phyloP scores from a whole-genome alignment of 306 rosid species.

The Ochetophila trinervis region DNA sequence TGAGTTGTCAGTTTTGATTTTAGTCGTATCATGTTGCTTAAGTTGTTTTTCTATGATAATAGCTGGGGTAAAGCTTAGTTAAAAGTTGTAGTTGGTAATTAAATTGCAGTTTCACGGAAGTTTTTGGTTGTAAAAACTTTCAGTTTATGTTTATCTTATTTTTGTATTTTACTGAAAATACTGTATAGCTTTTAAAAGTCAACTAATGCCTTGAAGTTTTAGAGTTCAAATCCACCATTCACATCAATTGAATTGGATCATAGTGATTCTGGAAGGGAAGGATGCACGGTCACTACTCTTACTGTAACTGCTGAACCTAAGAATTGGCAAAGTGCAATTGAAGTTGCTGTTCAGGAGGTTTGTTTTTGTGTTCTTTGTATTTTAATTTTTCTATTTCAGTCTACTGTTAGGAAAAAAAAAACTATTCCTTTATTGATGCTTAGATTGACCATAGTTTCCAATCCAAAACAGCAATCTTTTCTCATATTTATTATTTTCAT shows the following conservation, averaged over 20 bases:
- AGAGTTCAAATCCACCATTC: slow-evolving; percentile 99
- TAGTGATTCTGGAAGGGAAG: slow-evolving; percentile 99
- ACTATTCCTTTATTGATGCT: slow-evolving; percentile 1
- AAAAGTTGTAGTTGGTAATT: too few relatives aligned
- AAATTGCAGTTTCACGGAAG: too few relatives aligned
- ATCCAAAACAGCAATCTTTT: neutral
- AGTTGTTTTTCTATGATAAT: too few relatives aligned
- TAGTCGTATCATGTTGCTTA: too few relatives aligned
- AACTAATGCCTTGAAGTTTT: slow-evolving; percentile 32
- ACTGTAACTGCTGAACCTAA: slow-evolving; percentile 94
- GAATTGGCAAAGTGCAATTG: slow-evolving; percentile 88
- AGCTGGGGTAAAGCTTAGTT: too few relatives aligned
- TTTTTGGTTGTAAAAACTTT: too few relatives aligned
- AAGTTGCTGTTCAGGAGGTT: slow-evolving; percentile 99
- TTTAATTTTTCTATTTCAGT: slow-evolving; percentile 13
- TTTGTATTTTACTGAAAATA: slow-evolving; percentile 11
- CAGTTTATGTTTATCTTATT: neutral
- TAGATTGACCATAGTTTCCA: neutral
- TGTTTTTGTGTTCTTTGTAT: too few relatives aligned
- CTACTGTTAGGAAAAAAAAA: neutral
- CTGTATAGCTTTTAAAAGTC: slow-evolving; percentile 23
- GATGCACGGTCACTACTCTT: slow-evolving; percentile 98
- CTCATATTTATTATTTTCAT: neutral
- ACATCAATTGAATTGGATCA: slow-evolving; percentile 97
- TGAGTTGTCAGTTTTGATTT: too few relatives aligned